Conservation (phyloP, 1,284 basidiomycete species). For the Leucoagaricus sp. region DNA sequence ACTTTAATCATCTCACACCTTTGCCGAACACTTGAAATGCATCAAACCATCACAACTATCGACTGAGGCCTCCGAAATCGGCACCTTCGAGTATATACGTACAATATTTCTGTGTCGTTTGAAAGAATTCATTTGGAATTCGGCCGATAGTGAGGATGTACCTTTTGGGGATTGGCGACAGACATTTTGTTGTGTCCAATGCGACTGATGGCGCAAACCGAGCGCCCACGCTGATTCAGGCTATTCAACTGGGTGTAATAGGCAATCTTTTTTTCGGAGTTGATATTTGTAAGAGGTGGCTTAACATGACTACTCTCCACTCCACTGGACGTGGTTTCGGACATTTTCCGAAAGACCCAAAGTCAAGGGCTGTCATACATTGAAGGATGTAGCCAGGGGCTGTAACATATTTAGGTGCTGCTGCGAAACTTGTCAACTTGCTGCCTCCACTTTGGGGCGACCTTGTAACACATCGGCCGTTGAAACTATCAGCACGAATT, state of each 20-base stretch:
- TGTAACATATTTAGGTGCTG: too few relatives aligned
- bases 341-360: neutral
- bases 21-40: neutral
- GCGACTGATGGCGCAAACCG: neutral
- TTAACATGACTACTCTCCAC: neutral
- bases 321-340: neutral
- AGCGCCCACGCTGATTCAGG: neutral
- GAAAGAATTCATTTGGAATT: neutral
- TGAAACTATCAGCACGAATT: too few relatives aligned
- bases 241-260: too few relatives aligned
- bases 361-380: neutral
- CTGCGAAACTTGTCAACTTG: too few relatives aligned
- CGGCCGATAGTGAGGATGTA: constrained; percentile 2
- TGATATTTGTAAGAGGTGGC: neutral
- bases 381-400: neutral
- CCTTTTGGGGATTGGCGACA: constrained; percentile 6
- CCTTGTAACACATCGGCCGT: too few relatives aligned
- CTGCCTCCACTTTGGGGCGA: too few relatives aligned
- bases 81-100: neutral
- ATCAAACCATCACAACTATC: neutral
- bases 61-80: constrained; percentile 1
- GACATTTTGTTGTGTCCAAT: neutral
- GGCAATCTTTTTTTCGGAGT: neutral
- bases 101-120: neutral
- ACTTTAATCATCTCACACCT: constrained; percentile 1